Base-by-base conservation (phyloP, 768 basidiomycete genomes). In the Pleurotus eryngii region DNA sequence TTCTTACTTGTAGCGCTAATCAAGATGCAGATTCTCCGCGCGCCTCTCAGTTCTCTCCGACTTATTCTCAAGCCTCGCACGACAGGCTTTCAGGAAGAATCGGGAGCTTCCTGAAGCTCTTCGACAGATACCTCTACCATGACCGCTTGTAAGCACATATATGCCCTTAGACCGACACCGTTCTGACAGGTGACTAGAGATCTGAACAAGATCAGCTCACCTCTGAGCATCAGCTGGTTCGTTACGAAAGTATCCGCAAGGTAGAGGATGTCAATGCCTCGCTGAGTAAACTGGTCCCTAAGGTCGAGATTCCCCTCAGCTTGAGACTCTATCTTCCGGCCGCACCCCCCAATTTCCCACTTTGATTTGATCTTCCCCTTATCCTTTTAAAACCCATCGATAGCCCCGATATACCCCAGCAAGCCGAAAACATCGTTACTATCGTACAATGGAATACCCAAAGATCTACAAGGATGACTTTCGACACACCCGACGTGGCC, bases 331-430 rank as follows among this genome's bases (percentile, higher is more conserved):
- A 9, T 9, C 9, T 35, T 35, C 30, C 30, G 8, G 30, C 8
- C 0, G 8, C 11, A 9, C 3, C 30, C 30, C 30, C 30, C 0
- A 30, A 94, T 98, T 66, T 93, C 97, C 80, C 92, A 96, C 71
- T 85, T 96, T 68, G 95, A 95, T 81, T 88, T 73, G 89, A 96
- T 74, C 90, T 96, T 45, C 95, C 92, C 15, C 89, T 97, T 72
- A 90, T 97, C 76, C 85, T 98, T 67, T 95, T 97, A 95, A 97
- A 95, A 68, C 95, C 93, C 56, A 96, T 97, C 82, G 96, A 96
- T 80, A 98, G 94, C 14, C 91, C 94, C 70, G 92, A 96, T 35
- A 94, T 98, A 71, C 95, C 95, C 47, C 85, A 93, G 76, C 94
- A 95, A 77, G 91, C 94, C 68, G 83, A 96, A 68, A 90, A 90